Conservation (phyloP, 306 rosid species). For the Arachis stenosperma region DNA sequence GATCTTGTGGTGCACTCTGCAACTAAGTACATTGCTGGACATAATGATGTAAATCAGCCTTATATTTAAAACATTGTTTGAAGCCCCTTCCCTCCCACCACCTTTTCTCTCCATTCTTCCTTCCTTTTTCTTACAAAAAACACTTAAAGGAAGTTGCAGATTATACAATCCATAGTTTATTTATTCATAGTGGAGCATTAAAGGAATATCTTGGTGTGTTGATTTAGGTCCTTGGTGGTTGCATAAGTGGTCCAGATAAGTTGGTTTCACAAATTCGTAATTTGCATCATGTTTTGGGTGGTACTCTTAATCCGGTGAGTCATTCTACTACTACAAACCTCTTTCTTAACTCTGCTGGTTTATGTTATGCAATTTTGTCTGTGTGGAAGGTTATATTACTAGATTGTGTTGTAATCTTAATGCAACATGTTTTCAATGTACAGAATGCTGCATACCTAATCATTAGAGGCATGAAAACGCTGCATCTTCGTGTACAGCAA, state of each 20-base stretch:
- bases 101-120: too few relatives aligned
- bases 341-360: not conserved
- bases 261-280: slow-evolving; percentile 68
- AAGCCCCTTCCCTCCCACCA: not conserved
- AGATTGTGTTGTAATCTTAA: not conserved
- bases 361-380: not conserved
- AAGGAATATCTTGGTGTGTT: slow-evolving; percentile 5
- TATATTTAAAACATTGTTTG: not conserved
- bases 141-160: not conserved
- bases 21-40: slow-evolving; percentile 86
- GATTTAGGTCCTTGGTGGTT: slow-evolving; percentile 79
- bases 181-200: slow-evolving; percentile 7
- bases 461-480: slow-evolving; percentile 90
- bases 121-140: not conserved
- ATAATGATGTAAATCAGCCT: slow-evolving; percentile 69
- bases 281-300: slow-evolving; percentile 84
- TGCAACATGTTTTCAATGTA: slow-evolving; percentile 31
- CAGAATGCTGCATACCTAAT: slow-evolving; percentile 94
- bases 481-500: slow-evolving; percentile 90
- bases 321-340: slow-evolving; percentile 4
- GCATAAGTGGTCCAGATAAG: slow-evolving; percentile 78
- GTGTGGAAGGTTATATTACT: not conserved
- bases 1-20: slow-evolving; percentile 85
- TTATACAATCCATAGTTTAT: slow-evolving; percentile 5
- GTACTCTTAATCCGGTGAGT: slow-evolving; percentile 86